phyloP scores from a whole-genome alignment of 2,329 filamentous ascomycete species.

The Exophiala bonariae region DNA sequence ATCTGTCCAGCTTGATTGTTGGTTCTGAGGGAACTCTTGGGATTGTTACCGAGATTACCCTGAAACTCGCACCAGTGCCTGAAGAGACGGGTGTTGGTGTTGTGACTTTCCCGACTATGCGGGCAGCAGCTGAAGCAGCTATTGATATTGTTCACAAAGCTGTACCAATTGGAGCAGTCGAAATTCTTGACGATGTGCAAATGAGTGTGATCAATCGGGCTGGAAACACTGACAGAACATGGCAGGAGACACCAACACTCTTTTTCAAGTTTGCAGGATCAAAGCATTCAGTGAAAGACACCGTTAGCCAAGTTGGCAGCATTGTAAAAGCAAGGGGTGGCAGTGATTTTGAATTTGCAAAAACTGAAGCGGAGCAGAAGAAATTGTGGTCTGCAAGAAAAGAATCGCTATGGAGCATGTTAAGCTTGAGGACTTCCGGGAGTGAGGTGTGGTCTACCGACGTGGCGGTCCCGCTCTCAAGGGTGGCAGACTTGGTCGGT shows the following conservation, averaged over 20 bases:
- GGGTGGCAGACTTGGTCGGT: constrained; percentile 58
- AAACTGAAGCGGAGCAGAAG: constrained; percentile 64
- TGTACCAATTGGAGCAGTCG: constrained; percentile 72
- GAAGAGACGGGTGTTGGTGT: constrained; percentile 75
- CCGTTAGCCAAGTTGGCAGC: constrained; percentile 65
- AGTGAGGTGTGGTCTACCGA: constrained; percentile 81
- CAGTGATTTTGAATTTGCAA: constrained; percentile 72
- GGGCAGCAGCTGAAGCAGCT: constrained; percentile 71
- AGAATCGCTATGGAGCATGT: constrained; percentile 77
- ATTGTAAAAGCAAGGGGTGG: constrained; percentile 66
- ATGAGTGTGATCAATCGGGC: constrained; percentile 79
- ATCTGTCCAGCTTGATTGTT: constrained; percentile 75
- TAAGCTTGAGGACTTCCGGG: constrained; percentile 61
- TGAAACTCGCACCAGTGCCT: constrained; percentile 76
- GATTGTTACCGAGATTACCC: constrained; percentile 76
- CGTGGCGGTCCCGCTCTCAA: constrained; percentile 76
- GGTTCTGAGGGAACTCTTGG: constrained; percentile 80
- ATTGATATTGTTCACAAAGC: constrained; percentile 71
- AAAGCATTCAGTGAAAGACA: constrained; percentile 68
- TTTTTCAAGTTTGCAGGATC: constrained; percentile 79
- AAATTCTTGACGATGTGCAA: constrained; percentile 85
- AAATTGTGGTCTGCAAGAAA: constrained; percentile 83
- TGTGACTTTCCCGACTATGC: constrained; percentile 74
- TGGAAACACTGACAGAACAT: constrained; percentile 61
- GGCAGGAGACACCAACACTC: constrained; percentile 72